These are phyloP conservation scores for Nigrospora osmanthi DNA, from an alignment of 2,329 filamentous ascomycete genomes.

Conservation along the genomic window DNA sequence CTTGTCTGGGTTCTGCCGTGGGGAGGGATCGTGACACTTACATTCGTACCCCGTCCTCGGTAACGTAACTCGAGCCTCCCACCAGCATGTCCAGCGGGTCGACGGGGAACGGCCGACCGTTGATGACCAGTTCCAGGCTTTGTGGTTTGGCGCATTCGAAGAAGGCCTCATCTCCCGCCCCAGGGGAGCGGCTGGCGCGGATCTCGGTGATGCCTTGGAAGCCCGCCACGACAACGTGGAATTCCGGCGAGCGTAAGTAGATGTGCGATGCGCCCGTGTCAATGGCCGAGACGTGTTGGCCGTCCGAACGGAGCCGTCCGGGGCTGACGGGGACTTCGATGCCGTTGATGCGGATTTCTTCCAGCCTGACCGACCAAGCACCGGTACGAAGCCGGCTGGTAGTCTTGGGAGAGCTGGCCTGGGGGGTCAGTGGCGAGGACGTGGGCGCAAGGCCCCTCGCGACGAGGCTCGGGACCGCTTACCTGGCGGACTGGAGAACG, in stretches of 20 bases:
- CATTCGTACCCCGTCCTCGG: not conserved
- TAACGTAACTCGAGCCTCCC: not conserved
- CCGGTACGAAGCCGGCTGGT: not conserved
- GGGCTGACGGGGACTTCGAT: not conserved
- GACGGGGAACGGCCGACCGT: not conserved
- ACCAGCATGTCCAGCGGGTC: not conserved
- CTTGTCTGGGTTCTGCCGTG: not conserved
- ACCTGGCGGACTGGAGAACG: not conserved
- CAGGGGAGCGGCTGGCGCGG: not conserved
- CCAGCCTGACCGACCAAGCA: not conserved
- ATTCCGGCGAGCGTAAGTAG: not conserved
- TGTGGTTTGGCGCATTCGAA: not conserved
- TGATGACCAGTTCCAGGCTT: not conserved
- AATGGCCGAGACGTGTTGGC: not conserved
- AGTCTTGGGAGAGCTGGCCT: not conserved
- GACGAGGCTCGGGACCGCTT: not conserved
- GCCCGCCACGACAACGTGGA: not conserved
- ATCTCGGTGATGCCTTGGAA: not conserved
- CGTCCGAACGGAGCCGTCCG: not conserved
- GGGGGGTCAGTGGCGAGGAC: not conserved
- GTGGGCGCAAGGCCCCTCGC: not conserved
- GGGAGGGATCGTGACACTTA: not conserved
- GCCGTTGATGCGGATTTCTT: not conserved
- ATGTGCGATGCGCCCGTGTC: conserved; percentile 1
- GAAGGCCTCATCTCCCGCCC: not conserved